These are phyloP conservation scores for Yarrowia galli DNA, from an alignment of 1,139 yeast genomes.

Conservation along the genomic window DNA sequence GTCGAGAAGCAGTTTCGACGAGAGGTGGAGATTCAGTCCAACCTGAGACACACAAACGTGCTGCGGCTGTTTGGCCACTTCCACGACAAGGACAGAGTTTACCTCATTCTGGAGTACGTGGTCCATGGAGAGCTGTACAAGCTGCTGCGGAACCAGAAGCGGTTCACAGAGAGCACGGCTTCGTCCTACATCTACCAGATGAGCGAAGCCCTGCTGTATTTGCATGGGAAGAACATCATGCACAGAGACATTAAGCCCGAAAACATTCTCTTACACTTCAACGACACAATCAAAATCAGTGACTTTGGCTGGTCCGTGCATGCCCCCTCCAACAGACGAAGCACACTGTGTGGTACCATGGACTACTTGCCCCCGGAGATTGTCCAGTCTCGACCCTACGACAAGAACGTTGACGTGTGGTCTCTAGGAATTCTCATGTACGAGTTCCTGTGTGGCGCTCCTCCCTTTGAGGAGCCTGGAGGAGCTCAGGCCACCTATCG, in stretches of 20 bases:
- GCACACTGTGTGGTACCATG: conserved; percentile 92
- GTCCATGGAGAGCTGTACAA: conserved; percentile 88
- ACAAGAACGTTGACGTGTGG: conserved; percentile 86
- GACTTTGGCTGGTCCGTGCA: conserved; percentile 98
- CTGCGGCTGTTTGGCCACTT: conserved; percentile 86
- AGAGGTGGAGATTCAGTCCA: conserved; percentile 89
- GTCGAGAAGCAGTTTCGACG: conserved; percentile 89
- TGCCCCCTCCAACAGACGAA: conserved; percentile 62
- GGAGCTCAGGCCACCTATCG: conserved; percentile 76
- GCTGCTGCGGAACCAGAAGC: conserved; percentile 65
- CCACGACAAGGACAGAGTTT: conserved; percentile 78
- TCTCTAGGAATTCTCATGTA: conserved; percentile 87
- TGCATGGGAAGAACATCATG: conserved; percentile 79
- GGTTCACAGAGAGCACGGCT: conserved; percentile 75
- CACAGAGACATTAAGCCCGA: conserved; percentile 96
- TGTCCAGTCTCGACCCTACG: conserved; percentile 85
- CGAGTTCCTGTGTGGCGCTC: conserved; percentile 86
- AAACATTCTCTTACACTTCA: conserved; percentile 76
- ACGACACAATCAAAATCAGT: conserved; percentile 78
- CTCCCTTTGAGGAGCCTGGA: conserved; percentile 85
- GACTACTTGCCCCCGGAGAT: conserved; percentile 96
- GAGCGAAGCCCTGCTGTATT: conserved; percentile 75
- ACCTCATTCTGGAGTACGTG: conserved; percentile 83
- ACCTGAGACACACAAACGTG: conserved; percentile 74
- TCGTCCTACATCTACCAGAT: conserved; percentile 81